Evolutionary conservation across 768 basidiomycete genomes (phyloP), one percentile per base, ranked within the genome.

Genomic region (Russula earlei): DNA sequence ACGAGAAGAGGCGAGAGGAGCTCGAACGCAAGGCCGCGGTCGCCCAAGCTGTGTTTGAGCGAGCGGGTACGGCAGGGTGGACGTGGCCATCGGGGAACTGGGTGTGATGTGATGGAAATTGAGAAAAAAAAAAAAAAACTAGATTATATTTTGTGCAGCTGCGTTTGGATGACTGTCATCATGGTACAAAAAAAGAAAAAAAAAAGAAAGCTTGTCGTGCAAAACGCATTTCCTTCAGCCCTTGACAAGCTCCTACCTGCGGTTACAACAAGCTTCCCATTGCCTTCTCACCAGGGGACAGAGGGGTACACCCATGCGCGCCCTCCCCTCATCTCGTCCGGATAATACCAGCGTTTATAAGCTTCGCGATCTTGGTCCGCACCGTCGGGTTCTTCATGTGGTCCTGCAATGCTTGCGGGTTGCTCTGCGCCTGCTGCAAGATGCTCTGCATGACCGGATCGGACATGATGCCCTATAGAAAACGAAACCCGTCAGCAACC

Each of bases 361-460:
- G 76, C 72, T 94, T 94, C 74, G 83, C 78, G 60, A 96, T 89
- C 76, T 94, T 95, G 54, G 75, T 69, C 40, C 80, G 79, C 31
- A 94, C 83, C 33, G 76, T 69, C 8, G 91, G 85, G 66, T 94
- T 96, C 81, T 92, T 91, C 86, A 98, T 87, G 72, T 99, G 95
- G 64, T 96, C 91, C 69, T 90, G 87, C 56, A 99, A 74, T 22
- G 94, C 90, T 43, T 79, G 75, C 6, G 96, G 95, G 70, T 97
- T 84, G 48, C 72, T 65, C 72, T 99, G 95, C 7, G 92, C 91
- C 72, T 98, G 94, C 68, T 94, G 88, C 65, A 99, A 69, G 62
- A 99, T 96, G 55, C 83, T 82, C 71, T 96, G 89, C 89, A 96
- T 95, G 61, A 95, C 74, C 9, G 92, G 91, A 68, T 93, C 92